These are phyloP conservation scores for Stylonectria norvegica DNA, from an alignment of 2,329 filamentous ascomycete species.

Conservation along the genomic window DNA sequence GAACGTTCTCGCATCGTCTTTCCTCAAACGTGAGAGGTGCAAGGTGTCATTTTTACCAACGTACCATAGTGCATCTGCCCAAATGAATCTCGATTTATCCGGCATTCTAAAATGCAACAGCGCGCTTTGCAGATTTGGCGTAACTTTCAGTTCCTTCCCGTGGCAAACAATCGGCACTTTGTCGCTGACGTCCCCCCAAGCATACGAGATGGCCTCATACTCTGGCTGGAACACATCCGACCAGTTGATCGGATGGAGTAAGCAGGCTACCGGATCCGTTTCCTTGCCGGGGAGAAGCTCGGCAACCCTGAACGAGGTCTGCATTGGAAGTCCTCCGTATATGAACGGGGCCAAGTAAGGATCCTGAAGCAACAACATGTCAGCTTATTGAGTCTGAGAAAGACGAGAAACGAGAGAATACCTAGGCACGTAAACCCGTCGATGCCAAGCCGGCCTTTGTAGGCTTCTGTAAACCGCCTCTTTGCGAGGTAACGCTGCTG, in stretches of 20 bases:
- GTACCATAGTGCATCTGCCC: constrained; percentile 4
- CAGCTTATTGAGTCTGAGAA: too few species aligned
- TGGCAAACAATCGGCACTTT: constrained; percentile 1
- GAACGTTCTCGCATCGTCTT: too few species aligned
- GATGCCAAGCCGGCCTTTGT: too few species aligned
- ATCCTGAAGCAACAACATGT: too few species aligned
- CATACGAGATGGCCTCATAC: constrained; percentile 6
- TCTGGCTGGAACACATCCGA: neutral
- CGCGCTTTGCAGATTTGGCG: constrained; percentile 4
- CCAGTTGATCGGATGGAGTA: constrained; percentile 3
- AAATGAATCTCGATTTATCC: constrained; percentile 3
- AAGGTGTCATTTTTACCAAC: too few species aligned
- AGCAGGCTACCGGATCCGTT: constrained; percentile 2
- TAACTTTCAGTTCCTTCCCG: constrained; percentile 2
- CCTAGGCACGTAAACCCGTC: too few species aligned
- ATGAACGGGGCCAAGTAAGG: too few species aligned
- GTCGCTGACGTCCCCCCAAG: constrained; percentile 2
- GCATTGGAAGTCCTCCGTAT: too few species aligned
- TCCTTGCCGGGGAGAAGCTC: constrained; percentile 5
- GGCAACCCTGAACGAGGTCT: constrained; percentile 2
- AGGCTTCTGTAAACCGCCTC: too few species aligned
- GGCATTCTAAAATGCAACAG: constrained; percentile 3
- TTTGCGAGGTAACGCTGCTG: too few species aligned
- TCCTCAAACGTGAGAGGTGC: too few species aligned
- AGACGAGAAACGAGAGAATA: too few species aligned